Base-by-base conservation (phyloP, 148 eudicot species). In the Oxyria digyna region DNA sequence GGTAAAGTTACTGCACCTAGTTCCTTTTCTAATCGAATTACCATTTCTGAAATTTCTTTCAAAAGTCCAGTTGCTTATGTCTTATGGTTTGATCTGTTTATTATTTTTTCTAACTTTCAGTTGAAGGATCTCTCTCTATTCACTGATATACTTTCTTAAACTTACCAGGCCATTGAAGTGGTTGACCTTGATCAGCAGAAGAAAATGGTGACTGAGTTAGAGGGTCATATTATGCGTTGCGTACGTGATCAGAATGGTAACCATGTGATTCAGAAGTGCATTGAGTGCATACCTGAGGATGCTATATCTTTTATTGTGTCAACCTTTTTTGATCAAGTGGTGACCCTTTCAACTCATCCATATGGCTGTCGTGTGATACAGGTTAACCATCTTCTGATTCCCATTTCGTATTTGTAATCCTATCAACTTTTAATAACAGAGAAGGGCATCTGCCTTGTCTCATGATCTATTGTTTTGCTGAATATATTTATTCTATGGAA, bases 101-200 rank as follows among this genome's bases (percentile, higher is more conserved):
- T n/a, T n/a, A n/a, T n/a, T n/a, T n/a, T n/a, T n/a, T n/a, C n/a
- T n/a, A n/a, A n/a, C n/a, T n/a, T n/a, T n/a, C n/a, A n/a, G n/a
- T n/a, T n/a, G n/a, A n/a, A n/a, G n/a, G n/a, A n/a, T n/a, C n/a
- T n/a, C n/a, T n/a, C n/a, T n/a, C n/a, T n/a, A n/a, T n/a, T n/a
- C n/a, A n/a, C n/a, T n/a, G n/a, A n/a, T n/a, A n/a, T n/a, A n/a
- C n/a, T n/a, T n/a, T n/a, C n/a, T n/a, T n/a, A n/a, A n/a, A n/a
- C n/a, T n/a, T n/a, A n/a, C n/a, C 82, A 95, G 99, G 99, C 99
- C 48, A 91, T 95, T 71, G 99, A 95, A 87, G 99, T 91, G 38
- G 99, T 95, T 52, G 97, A 88, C 75, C 74, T 95, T 80, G 99
- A 95, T 80, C 99, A 88, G 74, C 88, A 94, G 83, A 88, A 85